These are phyloP conservation scores for Cordyceps tenuipes DNA, from an alignment of 2,329 filamentous ascomycete genomes.

Conservation along the genomic window DNA sequence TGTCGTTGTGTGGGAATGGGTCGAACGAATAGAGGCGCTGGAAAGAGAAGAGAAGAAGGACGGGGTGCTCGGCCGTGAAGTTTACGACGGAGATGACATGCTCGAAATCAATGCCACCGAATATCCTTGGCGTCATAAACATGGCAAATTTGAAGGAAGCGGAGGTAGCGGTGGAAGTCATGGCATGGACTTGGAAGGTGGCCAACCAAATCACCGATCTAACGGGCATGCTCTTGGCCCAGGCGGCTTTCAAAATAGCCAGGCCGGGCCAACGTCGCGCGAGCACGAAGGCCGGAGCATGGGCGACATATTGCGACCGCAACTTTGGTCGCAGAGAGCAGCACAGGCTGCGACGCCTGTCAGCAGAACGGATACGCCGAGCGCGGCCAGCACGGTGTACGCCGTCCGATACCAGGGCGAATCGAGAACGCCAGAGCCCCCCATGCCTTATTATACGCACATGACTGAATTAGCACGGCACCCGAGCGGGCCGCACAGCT, in stretches of 20 bases:
- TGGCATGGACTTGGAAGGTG: conserved; percentile 14
- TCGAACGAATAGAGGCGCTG: conserved; percentile 84
- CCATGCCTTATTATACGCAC: conserved; percentile 5
- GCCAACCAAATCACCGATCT: conserved; percentile 1
- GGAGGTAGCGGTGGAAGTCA: conserved; percentile 25
- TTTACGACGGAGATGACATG: conserved; percentile 93
- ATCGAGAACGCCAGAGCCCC: conserved; percentile 38
- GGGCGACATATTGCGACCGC: conserved; percentile 37
- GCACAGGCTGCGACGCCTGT: conserved; percentile 46
- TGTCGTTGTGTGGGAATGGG: conserved; percentile 98
- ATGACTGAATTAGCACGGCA: background rate
- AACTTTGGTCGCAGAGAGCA: conserved; percentile 48
- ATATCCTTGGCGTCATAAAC: conserved; percentile 37
- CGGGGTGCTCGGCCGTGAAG: conserved; percentile 79
- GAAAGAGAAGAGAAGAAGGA: conserved; percentile 93
- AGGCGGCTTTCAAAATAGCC: conserved; percentile 15
- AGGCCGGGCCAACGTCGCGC: conserved; percentile 14
- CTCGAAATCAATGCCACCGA: conserved; percentile 54
- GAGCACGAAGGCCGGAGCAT: conserved; percentile 21
- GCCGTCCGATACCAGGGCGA: conserved; percentile 54
- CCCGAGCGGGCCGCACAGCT: conserved; percentile 7
- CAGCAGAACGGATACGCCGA: conserved; percentile 54
- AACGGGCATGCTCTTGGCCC: background rate
- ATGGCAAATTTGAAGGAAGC: conserved; percentile 23
- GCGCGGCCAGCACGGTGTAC: conserved; percentile 56